Percentiles rank a stretch among this genome's conserved stretches.
Conservation (phyloP, 208 protist species). For the Acanthamoeba healyi region DNA sequence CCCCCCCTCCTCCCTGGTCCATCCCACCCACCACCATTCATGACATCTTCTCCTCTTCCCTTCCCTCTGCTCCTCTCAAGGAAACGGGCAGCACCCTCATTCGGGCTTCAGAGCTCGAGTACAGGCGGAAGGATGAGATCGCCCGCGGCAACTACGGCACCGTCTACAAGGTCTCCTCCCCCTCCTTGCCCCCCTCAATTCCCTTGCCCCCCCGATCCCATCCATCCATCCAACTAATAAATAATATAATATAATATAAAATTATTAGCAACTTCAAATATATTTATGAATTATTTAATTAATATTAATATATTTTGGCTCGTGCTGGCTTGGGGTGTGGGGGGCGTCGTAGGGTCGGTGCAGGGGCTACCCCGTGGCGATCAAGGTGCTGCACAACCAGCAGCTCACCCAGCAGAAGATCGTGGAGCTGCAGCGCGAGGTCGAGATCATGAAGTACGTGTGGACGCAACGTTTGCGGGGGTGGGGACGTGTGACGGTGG, state of each 20-base stretch:
- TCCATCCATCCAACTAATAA: neutral
- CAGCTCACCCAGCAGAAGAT: constrained; percentile 20
- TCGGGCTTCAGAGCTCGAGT: neutral
- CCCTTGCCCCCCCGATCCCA: neutral
- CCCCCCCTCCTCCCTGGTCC: too few relatives aligned
- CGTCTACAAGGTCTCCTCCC: neutral
- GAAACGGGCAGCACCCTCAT: constrained; percentile 21
- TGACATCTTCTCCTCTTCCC: neutral
- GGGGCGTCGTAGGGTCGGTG: neutral
- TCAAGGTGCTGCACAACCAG: constrained; percentile 66
- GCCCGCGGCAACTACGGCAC: neutral
- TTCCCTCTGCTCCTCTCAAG: neutral
- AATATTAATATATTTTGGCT: neutral
- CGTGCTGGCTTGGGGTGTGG: neutral
- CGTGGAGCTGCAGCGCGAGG: neutral
- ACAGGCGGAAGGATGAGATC: constrained; percentile 10
- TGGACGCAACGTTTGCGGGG: neutral
- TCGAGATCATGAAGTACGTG: constrained; percentile 66
- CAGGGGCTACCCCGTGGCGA: constrained; percentile 6
- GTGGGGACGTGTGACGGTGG: too few relatives aligned
- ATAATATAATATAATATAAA: too few relatives aligned
- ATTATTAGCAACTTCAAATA: neutral
- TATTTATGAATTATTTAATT: neutral
- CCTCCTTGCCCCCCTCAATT: neutral
- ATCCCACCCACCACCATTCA: too few relatives aligned